These are phyloP conservation scores for Chlorella vulgaris DNA, from an alignment of 139 green algal species.

Conservation along the genomic window DNA sequence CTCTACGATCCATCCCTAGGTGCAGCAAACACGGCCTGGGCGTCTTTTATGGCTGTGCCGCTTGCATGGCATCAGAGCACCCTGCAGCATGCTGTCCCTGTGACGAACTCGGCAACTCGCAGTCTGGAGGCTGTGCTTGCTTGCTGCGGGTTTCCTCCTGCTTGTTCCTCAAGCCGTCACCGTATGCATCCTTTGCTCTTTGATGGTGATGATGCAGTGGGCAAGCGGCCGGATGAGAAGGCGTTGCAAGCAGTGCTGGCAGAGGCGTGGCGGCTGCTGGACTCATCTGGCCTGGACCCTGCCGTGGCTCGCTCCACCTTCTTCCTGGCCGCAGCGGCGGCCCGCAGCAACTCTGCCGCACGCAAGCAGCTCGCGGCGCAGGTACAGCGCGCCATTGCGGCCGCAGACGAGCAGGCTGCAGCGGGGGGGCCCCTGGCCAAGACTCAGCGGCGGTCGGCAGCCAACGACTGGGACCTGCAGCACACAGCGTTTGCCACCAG, in stretches of 20 bases:
- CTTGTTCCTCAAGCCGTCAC: neutral
- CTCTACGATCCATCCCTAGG: constrained; percentile 33
- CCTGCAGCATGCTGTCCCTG: neutral
- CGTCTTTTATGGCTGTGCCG: neutral
- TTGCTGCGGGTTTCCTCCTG: neutral
- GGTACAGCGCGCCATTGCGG: constrained; percentile 30
- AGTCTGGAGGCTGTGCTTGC: neutral
- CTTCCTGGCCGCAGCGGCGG: constrained; percentile 31
- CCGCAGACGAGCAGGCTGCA: constrained; percentile 24
- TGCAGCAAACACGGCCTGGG: neutral
- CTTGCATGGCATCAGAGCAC: neutral
- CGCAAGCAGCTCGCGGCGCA: constrained; percentile 25
- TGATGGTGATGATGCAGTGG: constrained; percentile 12
- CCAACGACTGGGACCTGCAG: constrained; percentile 46
- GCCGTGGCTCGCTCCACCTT: constrained; percentile 9
- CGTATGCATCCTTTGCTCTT: neutral
- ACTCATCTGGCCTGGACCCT: constrained; percentile 19
- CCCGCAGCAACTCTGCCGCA: constrained; percentile 7
- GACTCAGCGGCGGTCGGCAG: neutral
- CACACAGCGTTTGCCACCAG: constrained; percentile 42
- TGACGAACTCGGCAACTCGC: too few relatives aligned
- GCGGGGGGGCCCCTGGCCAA: constrained; percentile 7
- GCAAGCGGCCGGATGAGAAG: constrained; percentile 23
- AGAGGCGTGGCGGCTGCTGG: constrained; percentile 27
- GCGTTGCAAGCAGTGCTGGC: constrained; percentile 33